Evolutionary conservation across 2,329 filamentous ascomycete genomes (phyloP).

Genomic region (Diaporthe ilicicola): DNA sequence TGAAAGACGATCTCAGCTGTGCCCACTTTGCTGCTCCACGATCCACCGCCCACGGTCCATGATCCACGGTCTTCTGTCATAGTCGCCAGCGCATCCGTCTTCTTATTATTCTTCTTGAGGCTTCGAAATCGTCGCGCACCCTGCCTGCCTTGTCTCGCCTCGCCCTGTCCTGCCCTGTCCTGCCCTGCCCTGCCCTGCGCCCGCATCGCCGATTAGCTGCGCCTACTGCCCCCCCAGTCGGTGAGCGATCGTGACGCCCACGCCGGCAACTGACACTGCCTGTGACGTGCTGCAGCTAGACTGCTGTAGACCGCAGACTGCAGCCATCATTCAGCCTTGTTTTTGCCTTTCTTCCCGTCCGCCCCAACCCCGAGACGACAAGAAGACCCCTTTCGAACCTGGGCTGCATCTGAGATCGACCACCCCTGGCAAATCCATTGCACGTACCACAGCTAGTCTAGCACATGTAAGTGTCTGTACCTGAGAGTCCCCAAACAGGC

Average conservation of each 20-base stretch:
- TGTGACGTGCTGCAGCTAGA: constrained; percentile 16
- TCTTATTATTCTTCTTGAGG: constrained; percentile 23
- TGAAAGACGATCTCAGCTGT: constrained; percentile 13
- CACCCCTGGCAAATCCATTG: constrained; percentile 19
- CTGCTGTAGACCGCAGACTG: constrained; percentile 13
- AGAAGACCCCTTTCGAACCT: constrained; percentile 12
- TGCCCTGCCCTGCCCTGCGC: neutral
- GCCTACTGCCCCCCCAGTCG: neutral
- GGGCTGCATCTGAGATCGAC: constrained; percentile 21
- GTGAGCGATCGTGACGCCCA: neutral
- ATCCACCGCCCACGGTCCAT: constrained; percentile 20
- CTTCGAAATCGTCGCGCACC: constrained; percentile 12
- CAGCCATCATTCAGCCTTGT: constrained; percentile 21
- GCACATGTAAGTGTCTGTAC: constrained; percentile 11
- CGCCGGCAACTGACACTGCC: constrained; percentile 1
- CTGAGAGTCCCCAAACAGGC: constrained; percentile 9
- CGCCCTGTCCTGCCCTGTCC: neutral
- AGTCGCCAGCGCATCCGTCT: constrained; percentile 22
- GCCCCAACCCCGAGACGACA: neutral
- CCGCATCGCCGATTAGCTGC: constrained; percentile 20
- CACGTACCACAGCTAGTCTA: too few species aligned
- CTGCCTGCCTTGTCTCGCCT: neutral
- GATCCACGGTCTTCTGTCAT: constrained; percentile 25
- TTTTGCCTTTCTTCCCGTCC: constrained; percentile 2
- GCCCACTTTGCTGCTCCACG: constrained; percentile 26